Percentiles rank a stretch among this genome's conserved stretches.
Evolutionary conservation across 2,329 filamentous ascomycete genomes (phyloP).

Genomic region (Phoma herbarum): DNA sequence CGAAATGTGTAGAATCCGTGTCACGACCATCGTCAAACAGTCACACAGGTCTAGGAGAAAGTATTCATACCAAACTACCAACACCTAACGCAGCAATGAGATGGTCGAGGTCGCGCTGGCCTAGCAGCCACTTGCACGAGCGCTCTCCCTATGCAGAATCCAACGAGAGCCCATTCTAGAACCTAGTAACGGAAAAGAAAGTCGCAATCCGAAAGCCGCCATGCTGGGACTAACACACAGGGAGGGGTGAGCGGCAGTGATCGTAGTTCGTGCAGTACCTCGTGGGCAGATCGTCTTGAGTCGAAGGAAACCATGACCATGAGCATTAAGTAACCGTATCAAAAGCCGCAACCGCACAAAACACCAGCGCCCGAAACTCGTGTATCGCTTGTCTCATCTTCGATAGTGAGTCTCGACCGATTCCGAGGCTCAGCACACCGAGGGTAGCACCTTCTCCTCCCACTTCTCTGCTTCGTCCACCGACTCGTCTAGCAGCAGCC

Average conservation of each 20-base stretch:
- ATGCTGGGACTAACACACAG: conserved; percentile 4
- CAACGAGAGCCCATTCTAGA: conserved; percentile 19
- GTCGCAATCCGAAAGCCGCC: conserved; percentile 5
- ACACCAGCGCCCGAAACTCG: conserved; percentile 22
- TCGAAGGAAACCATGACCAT: conserved; percentile 21
- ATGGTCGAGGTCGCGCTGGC: conserved; percentile 7
- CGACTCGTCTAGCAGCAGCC: conserved; percentile 80
- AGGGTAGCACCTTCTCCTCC: conserved; percentile 1
- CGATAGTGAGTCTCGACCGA: conserved; percentile 5
- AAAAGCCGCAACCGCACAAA: conserved; percentile 23
- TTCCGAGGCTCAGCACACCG: conserved; percentile 13
- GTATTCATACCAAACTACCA: conserved; percentile 20
- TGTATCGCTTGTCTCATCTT: conserved; percentile 19
- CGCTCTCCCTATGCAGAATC: conserved; percentile 12
- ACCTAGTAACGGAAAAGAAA: conserved; percentile 3
- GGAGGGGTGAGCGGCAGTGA: conserved; percentile 2
- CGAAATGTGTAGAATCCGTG: too few relatives aligned
- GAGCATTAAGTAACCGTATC: conserved; percentile 25
- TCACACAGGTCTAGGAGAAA: conserved; percentile 5
- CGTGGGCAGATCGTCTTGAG: conserved; percentile 2
- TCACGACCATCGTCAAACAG: background rate
- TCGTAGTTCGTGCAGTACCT: background rate
- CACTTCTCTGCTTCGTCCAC: conserved; percentile 31
- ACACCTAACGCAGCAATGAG: conserved; percentile 17
- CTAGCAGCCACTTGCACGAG: conserved; percentile 8